Conservation (phyloP, 2,329 filamentous ascomycete genomes). For the Aspergillus pseudoviridinutans region DNA sequence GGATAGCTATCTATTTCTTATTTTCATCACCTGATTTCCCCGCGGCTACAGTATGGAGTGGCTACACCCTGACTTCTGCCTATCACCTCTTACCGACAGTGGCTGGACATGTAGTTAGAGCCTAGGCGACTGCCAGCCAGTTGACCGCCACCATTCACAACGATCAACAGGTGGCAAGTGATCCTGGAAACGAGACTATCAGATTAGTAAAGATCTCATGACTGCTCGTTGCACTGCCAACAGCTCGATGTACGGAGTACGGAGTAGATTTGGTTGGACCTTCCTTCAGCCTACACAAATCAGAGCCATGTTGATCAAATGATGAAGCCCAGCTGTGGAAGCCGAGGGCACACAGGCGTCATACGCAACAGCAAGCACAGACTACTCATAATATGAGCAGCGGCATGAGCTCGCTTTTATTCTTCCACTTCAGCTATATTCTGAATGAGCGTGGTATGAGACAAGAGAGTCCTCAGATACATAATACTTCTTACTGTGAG, state of each 20-base stretch:
- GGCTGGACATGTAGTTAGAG: conserved; percentile 12
- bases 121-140: conserved; percentile 4
- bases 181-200: background rate
- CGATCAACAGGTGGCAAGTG: background rate
- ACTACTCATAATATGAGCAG: background rate
- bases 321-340: background rate
- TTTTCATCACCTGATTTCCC: background rate
- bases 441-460: background rate
- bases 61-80: background rate
- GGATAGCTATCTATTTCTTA: background rate
- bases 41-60: background rate
- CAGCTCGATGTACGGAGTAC: background rate
- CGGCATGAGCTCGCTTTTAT: background rate
- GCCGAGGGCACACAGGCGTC: background rate
- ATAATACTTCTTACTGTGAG: background rate
- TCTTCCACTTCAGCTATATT: background rate
- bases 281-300: background rate
- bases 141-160: conserved; percentile 14
- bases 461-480: background rate
- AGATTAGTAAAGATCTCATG: background rate
- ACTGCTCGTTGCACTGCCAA: background rate
- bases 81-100: conserved; percentile 10
- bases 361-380: background rate
- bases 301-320: background rate
- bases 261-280: background rate